Evolutionary conservation across 83 land plant species (phyloP), one percentile per base, ranked within the genome.

Genomic region (Diphasiastrum complanatum): DNA sequence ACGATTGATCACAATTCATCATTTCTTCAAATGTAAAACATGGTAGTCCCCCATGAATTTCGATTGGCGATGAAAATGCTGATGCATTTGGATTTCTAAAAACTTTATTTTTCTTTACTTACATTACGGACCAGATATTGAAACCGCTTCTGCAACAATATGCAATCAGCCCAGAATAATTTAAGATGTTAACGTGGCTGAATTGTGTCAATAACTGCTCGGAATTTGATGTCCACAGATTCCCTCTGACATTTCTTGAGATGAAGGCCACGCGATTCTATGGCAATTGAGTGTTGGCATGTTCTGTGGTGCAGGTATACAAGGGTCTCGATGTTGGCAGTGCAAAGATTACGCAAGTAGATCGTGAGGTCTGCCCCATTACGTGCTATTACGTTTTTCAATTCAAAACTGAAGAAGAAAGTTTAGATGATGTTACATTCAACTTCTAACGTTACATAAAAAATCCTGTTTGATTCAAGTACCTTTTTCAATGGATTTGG

Each of bases 231-330:
- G 29, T 14, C 35, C 3, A 25, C 2, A 25, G 24, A 10, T 19
- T 20, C 19, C 24, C 19, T 20, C 19, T 3, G 49, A 12, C 19
- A 8, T 40, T 40, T 8, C 43, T 8, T 8, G 16, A 40, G 43
- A 40, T 2, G 2, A 35, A 57, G 19, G 20, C 37, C 18, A 19
- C n/a, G 53, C 18, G 45, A 30, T n/a, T 16, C 12, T 8, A 16
- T 40, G 16, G 43, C 43, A 16, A 40, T 16, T 8, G 43, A 40
- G 16, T 8, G 43, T 8, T 16, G 12, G 16, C 16, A 16, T 16
- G 16, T 16, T 8, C 8, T 45, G 58, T 31, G 11, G 19, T 57
- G 33, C 75, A 88, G 95, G 95, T 92, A 11, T 60, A 60, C 29
- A 31, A 29, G 22, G 71, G 71, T 19, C 37, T 68, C 22, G 68